These are phyloP conservation scores for Hanseniaspora thailandica DNA, from an alignment of 805 yeast species.

Conservation along the genomic window DNA sequence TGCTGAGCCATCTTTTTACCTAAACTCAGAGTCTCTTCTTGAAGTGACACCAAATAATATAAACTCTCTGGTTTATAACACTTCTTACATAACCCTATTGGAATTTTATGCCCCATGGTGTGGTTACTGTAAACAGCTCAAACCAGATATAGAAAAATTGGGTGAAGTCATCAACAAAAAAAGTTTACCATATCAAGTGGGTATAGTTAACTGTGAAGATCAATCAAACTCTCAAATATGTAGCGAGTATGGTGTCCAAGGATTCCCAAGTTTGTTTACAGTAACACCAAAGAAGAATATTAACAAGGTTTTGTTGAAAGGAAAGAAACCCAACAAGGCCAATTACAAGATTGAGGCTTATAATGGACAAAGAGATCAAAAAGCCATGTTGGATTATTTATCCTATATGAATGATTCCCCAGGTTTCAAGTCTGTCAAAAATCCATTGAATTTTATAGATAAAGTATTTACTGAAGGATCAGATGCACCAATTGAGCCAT, in stretches of 20 bases:
- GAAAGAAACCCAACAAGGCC: slow-evolving; percentile 11
- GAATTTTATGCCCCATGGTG: slow-evolving; percentile 98
- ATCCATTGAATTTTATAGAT: neutral
- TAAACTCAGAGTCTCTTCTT: slow-evolving; percentile 32
- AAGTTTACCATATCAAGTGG: slow-evolving; percentile 51
- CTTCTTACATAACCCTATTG: slow-evolving; percentile 71
- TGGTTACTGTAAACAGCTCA: slow-evolving; percentile 74
- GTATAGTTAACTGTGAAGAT: slow-evolving; percentile 77
- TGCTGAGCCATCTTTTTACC: slow-evolving; percentile 25
- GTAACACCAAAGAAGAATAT: slow-evolving; percentile 57
- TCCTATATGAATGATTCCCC: slow-evolving; percentile 41
- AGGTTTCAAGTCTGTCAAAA: neutral
- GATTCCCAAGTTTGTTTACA: slow-evolving; percentile 74
- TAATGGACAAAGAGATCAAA: slow-evolving; percentile 48
- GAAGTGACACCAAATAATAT: slow-evolving; percentile 51
- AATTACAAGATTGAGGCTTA: slow-evolving; percentile 46
- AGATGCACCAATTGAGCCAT: neutral
- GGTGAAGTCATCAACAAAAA: slow-evolving; percentile 38
- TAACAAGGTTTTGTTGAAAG: slow-evolving; percentile 16
- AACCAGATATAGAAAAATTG: slow-evolving; percentile 51
- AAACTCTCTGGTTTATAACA: slow-evolving; percentile 48
- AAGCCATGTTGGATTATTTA: slow-evolving; percentile 43
- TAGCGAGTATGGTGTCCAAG: slow-evolving; percentile 48
- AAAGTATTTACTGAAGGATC: neutral
- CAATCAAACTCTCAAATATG: slow-evolving; percentile 59